Evolutionary conservation across 495 filamentous ascomycete species (phyloP), one percentile per base, ranked within the genome.

Genomic region (Penicillium dipodomyicola): DNA sequence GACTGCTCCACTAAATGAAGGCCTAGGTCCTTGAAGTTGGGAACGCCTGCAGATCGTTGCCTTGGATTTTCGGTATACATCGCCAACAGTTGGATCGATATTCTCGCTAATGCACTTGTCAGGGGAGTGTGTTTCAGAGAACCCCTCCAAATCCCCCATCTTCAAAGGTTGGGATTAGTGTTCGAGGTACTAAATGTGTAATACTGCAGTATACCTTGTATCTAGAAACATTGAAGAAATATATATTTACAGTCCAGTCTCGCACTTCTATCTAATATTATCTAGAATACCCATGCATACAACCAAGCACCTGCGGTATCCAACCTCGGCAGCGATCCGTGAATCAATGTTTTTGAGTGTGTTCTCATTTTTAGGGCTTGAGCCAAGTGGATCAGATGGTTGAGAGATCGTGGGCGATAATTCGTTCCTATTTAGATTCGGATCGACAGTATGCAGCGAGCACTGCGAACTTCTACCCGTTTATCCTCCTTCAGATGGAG

Each of bases 311-410:
- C 15, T 39, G n/a, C n/a, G 6, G n/a, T 39, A 39, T 39, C 14
- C n/a, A 17, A 46, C 43, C 43, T 46, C 43, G 43, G 23, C 14
- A 27, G 39, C 15, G 10, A 23, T 22, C 35, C 47, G 32, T 15
- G 37, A 40, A 40, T 39, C 49, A 27, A 23, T 51, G 35, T 51
- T 51, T 15, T 51, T 15, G 33, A 15, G 20, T 43, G 25, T 17
- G 39, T 52, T 43, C 50, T 43, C 40, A 52, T 52, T 52, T 52
- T 52, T 32, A 52, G 50, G 50, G 27, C 37, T 32, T 25, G 50
- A 39, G 4, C 27, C 23, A 52, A 52, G 50, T 52, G 50, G 50
- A 52, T 42, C 50, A 43, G 23, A 29, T 23, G 25, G 39, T 23
- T 52, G 39, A 43, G 7, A 52, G 50, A 52, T 52, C 25, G 37